These are phyloP conservation scores for Blepharisma stoltei DNA, from an alignment of 73 alveolate species.

Conservation along the genomic window DNA sequence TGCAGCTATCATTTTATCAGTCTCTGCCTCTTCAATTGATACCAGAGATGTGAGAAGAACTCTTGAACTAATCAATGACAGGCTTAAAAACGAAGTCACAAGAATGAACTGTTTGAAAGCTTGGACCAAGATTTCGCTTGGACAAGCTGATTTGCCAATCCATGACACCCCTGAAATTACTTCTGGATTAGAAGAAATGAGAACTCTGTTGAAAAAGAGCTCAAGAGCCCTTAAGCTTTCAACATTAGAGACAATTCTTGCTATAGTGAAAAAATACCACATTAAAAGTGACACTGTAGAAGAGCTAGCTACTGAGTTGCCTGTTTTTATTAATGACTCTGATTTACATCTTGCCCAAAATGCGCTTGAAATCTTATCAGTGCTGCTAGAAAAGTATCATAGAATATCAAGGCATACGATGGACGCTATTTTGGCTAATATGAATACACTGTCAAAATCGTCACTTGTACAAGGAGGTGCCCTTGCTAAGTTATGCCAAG, in stretches of 20 bases:
- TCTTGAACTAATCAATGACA: constrained; percentile 45
- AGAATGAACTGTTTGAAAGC: constrained; percentile 59
- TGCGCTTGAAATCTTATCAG: not conserved
- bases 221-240: constrained; percentile 46
- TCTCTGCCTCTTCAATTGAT: constrained; percentile 33
- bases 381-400: constrained; percentile 1
- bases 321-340: constrained; percentile 38
- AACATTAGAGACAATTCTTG: constrained; percentile 48
- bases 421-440: not conserved
- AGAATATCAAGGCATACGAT: constrained; percentile 47
- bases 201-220: constrained; percentile 38
- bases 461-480: constrained; percentile 42
- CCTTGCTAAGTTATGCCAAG: not conserved
- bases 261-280: constrained; percentile 44
- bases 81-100: constrained; percentile 60
- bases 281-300: not conserved
- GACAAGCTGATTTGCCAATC: constrained; percentile 6
- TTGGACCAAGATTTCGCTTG: constrained; percentile 38
- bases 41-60: constrained; percentile 32
- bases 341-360: constrained; percentile 28
- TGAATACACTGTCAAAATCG: constrained; percentile 30
- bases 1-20: constrained; percentile 45
- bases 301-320: constrained; percentile 30
- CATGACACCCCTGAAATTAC: constrained; percentile 25
- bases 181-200: constrained; percentile 31